A percentile compares a stretch with the other conserved stretches of the same genome.
Evolutionary conservation across 1,139 yeast species (phyloP).

Genomic region (Yamadazyma triangularis): DNA sequence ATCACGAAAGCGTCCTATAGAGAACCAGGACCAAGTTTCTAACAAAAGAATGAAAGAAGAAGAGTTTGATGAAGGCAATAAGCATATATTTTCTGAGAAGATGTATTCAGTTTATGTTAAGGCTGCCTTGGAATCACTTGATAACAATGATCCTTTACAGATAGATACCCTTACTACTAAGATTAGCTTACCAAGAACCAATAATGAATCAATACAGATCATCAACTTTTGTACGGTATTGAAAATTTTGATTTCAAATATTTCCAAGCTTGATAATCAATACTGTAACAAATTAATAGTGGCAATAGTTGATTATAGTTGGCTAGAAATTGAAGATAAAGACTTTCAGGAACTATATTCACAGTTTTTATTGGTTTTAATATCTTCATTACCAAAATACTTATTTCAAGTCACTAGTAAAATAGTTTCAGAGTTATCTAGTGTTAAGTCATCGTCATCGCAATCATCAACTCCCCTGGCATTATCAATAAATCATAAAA

Average conservation of each 20-base stretch:
- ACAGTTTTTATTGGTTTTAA: conserved; percentile 70
- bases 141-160: conserved; percentile 40
- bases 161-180: conserved; percentile 35
- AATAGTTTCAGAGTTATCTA: conserved; percentile 56
- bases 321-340: conserved; percentile 43
- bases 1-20: conserved; percentile 19
- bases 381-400: conserved; percentile 86
- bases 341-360: conserved; percentile 49
- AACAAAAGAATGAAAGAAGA: not conserved
- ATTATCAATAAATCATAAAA: conserved; percentile 60
- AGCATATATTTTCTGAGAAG: conserved; percentile 38
- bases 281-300: conserved; percentile 28
- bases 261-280: conserved; percentile 36
- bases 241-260: conserved; percentile 28
- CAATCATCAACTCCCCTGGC: not conserved
- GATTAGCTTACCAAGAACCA: conserved; percentile 26
- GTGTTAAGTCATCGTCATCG: conserved; percentile 13
- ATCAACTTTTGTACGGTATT: conserved; percentile 34
- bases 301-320: conserved; percentile 41
- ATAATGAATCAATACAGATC: conserved; percentile 32
- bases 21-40: not conserved
- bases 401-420: conserved; percentile 74
- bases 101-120: conserved; percentile 62
- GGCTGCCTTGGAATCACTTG: conserved; percentile 68
- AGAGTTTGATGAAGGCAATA: not conserved